Evolutionary conservation across 495 filamentous ascomycete genomes (phyloP), one percentile per base, ranked within the genome.

Genomic region (Haplographium delicatum): DNA sequence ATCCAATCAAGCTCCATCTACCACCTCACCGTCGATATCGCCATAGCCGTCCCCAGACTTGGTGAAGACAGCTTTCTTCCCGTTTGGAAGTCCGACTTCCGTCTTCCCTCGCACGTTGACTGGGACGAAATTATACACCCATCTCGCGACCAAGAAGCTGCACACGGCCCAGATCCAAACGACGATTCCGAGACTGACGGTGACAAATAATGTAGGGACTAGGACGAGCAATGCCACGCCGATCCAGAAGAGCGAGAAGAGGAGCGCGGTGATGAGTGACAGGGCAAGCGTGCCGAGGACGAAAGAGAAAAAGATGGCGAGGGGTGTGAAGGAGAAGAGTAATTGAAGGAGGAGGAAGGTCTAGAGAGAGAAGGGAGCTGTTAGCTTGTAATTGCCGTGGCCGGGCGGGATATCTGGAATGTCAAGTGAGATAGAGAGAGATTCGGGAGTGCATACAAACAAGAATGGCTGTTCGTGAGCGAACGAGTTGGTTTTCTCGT

Each of bases 101-200:
- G 46, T 44, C 28, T 54, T 46, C 7, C 44, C 41, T 23, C 51
- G 57, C 39, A 61, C 47, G 35, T 45, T 43, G 24, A 50, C 49
- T 3, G 62, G 67, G 11, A 68, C 24, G 5, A 58, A 22, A 20
- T 44, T 48, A 48, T 69, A 73, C 26, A 72, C 63, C 70, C 72
- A 78, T 51, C 75, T 78, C 26, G 75, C 62, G 34, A 76, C 65
- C 54, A 79, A 63, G 52, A 78, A 86, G 24, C 68, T 71, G 43
- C 67, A 75, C 18, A 82, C 66, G 8, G 68, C 81, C 77, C 80
- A 85, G 2, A 78, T 64, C 81, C 83, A 89, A 47, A 83, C 52
- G 44, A 78, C 72, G 1, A 76, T 64, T 8, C 74, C 82, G 22
- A 75, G 58, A 47, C 69, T 62, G 15, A 70, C 73, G 4, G 80